phyloP scores from a whole-genome alignment of 2,329 filamentous ascomycete species.

The Ophiostoma himal-ulmi region DNA sequence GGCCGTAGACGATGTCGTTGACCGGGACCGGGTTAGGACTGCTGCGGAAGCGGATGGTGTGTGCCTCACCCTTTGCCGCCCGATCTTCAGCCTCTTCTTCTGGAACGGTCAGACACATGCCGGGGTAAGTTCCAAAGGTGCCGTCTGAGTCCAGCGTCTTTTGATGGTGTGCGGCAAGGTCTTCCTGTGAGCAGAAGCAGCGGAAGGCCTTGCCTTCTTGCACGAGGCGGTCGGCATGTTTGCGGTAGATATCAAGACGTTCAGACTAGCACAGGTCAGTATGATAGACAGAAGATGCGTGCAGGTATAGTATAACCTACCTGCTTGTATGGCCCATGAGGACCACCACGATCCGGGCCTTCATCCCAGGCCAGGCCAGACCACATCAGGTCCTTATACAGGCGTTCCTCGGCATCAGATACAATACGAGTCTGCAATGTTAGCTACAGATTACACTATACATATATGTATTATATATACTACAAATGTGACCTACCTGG shows the following conservation, averaged over 20 bases:
- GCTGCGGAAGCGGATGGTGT: constrained; percentile 71
- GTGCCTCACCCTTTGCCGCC: constrained; percentile 60
- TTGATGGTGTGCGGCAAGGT: constrained; percentile 61
- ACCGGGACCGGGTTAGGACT: constrained; percentile 59
- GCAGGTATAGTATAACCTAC: constrained; percentile 39
- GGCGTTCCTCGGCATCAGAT: constrained; percentile 66
- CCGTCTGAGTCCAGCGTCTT: constrained; percentile 52
- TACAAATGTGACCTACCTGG: constrained; percentile 49
- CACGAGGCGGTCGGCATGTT: constrained; percentile 65
- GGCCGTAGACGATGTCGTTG: constrained; percentile 73
- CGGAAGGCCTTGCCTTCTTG: constrained; percentile 72
- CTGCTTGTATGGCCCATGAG: constrained; percentile 80
- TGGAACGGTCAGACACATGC: constrained; percentile 65
- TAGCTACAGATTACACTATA: not conserved
- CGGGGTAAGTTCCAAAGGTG: constrained; percentile 42
- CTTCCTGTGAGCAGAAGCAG: constrained; percentile 79
- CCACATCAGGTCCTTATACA: constrained; percentile 81
- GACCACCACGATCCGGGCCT: constrained; percentile 74
- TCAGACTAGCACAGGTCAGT: constrained; percentile 56
- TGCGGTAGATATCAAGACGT: constrained; percentile 64
- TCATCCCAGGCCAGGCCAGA: constrained; percentile 90
- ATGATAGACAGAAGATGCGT: not conserved
- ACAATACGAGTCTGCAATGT: constrained; percentile 68
- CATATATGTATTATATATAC: not conserved
- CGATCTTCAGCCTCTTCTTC: constrained; percentile 63